Evolutionary conservation across 1,284 basidiomycete genomes (phyloP), one percentile per base, ranked within the genome.

Genomic region (Ceratobasidium sp.): DNA sequence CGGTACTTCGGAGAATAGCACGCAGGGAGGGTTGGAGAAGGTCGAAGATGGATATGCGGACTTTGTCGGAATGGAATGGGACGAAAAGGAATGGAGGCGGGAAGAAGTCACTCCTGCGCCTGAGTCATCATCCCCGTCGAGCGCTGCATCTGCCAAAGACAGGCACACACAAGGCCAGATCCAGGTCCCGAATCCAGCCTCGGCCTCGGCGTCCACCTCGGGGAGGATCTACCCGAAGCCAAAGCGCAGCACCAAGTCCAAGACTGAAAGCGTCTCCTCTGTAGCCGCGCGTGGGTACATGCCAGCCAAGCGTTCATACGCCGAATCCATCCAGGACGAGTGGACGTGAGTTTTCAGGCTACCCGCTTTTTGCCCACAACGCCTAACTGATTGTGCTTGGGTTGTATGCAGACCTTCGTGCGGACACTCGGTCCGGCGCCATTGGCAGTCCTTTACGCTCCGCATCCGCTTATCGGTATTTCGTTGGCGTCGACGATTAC

Each of bases 21-120:
- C 41, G 18, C 58, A 46, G 58, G 28, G 47, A 52, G 59, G 46
- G 63, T 57, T 18, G 46, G 47, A 57, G 23, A 49, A 58, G 30
- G 43, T 13, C 8, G 47, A 62, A 21, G 64, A 58, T 30, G 59
- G 59, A 9, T 58, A 58, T 61, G 62, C 52, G 32, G 55, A 67
- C 11, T 59, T 57, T 46, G 54, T 32, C 38, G 46, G 55, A 47
- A 49, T 73, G 72, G 62, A 66, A 43, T 62, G 73, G 55, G 66
- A 57, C 43, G 46, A 61, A n/a, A 49, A 50, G 52, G 54, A 59
- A 28, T 59, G 58, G 73, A 54, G 55, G 58, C 49, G 73, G 43
- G 72, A 69, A 30, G 66, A 69, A 30, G 66, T 69, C 64, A 49
- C 38, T 1, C 64, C 64, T 32, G 35, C 50, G 18, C 32, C 54